Conservation (phyloP, 257 asterid species). For the Solanum dulcamara region DNA sequence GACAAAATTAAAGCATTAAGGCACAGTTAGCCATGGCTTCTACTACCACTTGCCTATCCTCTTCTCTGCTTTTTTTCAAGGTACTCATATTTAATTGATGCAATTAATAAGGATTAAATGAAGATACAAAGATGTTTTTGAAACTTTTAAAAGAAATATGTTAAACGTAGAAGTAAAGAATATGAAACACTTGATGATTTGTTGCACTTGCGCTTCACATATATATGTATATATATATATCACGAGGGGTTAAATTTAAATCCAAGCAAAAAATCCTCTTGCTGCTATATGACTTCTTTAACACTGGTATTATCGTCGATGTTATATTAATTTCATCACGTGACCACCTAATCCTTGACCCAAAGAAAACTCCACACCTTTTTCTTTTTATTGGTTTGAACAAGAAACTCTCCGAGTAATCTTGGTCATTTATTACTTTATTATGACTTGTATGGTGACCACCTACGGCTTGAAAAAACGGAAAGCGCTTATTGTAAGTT, state of each 20-base stretch:
- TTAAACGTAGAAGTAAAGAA: too few relatives aligned
- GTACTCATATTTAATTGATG: not conserved
- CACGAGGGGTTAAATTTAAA: not conserved
- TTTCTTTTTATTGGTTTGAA: not conserved
- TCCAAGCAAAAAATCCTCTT: not conserved
- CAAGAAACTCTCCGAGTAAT: not conserved
- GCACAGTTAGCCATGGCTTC: not conserved
- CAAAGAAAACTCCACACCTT: not conserved
- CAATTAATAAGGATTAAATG: not conserved
- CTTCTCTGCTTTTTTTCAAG: not conserved
- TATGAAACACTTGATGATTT: too few relatives aligned
- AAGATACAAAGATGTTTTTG: not conserved
- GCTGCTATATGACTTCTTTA: not conserved
- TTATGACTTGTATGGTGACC: constrained; percentile 6
- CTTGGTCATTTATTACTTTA: not conserved
- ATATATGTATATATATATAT: too few relatives aligned
- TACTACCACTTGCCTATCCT: not conserved
- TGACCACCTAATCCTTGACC: not conserved
- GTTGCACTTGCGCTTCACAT: too few relatives aligned
- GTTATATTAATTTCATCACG: not conserved
- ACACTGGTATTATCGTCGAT: not conserved
- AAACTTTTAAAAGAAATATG: too few relatives aligned
- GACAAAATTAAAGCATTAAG: not conserved
- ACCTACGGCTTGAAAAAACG: not conserved
- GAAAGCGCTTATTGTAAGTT: not conserved